phyloP scores from a whole-genome alignment of 2,329 filamentous ascomycete species.

The Diaporthe humulicola region DNA sequence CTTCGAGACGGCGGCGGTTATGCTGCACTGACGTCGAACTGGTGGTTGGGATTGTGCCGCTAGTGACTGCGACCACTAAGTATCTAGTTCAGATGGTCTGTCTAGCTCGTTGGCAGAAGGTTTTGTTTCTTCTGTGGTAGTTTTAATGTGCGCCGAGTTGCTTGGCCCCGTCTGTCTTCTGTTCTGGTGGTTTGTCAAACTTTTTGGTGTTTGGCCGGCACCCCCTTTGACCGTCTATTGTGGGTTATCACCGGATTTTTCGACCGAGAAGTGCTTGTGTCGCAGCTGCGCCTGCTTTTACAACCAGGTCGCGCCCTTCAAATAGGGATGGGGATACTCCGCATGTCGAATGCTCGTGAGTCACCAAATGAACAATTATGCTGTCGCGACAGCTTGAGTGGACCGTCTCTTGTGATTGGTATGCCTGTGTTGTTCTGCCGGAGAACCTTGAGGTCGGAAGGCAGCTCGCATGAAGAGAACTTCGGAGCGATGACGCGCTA shows the following conservation, averaged over 20 bases:
- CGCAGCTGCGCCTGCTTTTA: not conserved
- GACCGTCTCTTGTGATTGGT: constrained; percentile 31
- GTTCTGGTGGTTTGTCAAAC: not conserved
- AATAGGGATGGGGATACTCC: not conserved
- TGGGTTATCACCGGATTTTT: constrained; percentile 27
- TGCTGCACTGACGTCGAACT: constrained; percentile 25
- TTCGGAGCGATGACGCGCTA: constrained; percentile 40
- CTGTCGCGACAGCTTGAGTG: constrained; percentile 23
- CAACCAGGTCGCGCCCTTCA: constrained; percentile 10
- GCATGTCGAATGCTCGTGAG: not conserved
- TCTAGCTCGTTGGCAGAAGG: not conserved
- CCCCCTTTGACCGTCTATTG: not conserved
- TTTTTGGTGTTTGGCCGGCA: not conserved
- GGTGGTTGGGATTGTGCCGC: constrained; percentile 30
- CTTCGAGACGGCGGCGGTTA: not conserved
- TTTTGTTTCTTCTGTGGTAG: not conserved
- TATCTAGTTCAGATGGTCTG: not conserved
- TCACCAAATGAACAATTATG: constrained; percentile 18
- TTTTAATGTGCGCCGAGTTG: not conserved
- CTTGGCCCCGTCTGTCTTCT: not conserved
- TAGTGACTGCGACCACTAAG: constrained; percentile 11
- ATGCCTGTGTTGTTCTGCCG: constrained; percentile 11
- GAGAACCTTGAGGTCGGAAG: constrained; percentile 31
- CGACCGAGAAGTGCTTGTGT: constrained; percentile 4
- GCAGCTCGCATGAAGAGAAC: constrained; percentile 37